Evolutionary conservation across 176 grass and related monocot species (phyloP), one percentile per base, ranked within the genome.

Genomic region (Lolium rigidum): DNA sequence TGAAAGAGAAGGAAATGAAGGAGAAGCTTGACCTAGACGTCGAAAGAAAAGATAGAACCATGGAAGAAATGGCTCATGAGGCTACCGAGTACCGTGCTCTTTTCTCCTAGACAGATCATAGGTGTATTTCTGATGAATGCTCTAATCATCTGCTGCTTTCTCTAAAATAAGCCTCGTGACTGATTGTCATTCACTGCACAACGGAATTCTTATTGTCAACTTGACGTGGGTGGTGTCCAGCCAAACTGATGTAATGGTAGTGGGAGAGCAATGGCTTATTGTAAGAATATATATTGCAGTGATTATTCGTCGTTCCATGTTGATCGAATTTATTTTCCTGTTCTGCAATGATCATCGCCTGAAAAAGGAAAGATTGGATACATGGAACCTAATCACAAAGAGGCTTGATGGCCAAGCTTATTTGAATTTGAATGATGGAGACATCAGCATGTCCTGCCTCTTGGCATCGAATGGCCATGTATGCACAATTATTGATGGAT

Each of bases 1-100:
- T 66, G 22, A 95, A 98, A 80, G 96, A 98, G 83, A 98, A 69
- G 56, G 86, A 98, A 86, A 24, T 92, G 86, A 95, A 98, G 89
- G 93, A 98, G 86, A 98, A 98, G 79, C 93, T 98, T 67, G 93
- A 98, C 59, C 84, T 98, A 49, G 93, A 95, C 71, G 82, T 94
- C 20, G 90, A 95, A 79, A 94, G 90, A 74, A 98, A 86, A 83
- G 91, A 98, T 80, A 84, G 91, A 79, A 86, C 86, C 17, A 86
- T 84, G 70, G 81, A 94, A 38, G 93, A 95, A 86, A 98, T 94
- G 96, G 61, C 90, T 70, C 81, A 49, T 10, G 91, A 98, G 79
- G 91, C 90, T 64, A 87, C 81, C 26, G 92, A 88, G 63, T 95
- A 98, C 63, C 79, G 79, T 59, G 54, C 81, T 74, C 90, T 98